Percentiles rank a stretch among this genome's conserved stretches.
Conservation (phyloP, 2,329 filamentous ascomycete species). For the Aspergillus sp. region DNA sequence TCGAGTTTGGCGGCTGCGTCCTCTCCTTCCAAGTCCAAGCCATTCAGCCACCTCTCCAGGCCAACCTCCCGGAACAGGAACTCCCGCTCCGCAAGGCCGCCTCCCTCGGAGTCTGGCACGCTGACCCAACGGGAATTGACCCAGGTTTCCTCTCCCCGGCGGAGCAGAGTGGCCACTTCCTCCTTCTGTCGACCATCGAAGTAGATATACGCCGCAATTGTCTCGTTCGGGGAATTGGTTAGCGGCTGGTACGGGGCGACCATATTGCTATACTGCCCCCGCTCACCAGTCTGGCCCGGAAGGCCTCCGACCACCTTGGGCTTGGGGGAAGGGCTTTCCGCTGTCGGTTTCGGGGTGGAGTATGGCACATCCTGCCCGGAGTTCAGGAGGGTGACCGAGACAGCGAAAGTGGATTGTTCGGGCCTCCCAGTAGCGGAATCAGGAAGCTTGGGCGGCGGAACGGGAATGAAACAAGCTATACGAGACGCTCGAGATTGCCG, state of each 20-base stretch:
- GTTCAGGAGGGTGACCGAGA: slow-evolving; percentile 92
- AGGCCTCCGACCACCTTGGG: slow-evolving; percentile 72
- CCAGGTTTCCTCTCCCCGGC: slow-evolving; percentile 95
- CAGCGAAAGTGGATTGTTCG: slow-evolving; percentile 92
- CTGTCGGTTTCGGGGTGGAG: slow-evolving; percentile 72
- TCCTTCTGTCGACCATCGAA: slow-evolving; percentile 94
- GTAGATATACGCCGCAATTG: slow-evolving; percentile 97
- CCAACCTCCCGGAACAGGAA: slow-evolving; percentile 97
- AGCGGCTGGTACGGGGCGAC: slow-evolving; percentile 83
- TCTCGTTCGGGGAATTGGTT: slow-evolving; percentile 90
- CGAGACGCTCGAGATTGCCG: slow-evolving; percentile 83
- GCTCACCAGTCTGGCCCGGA: slow-evolving; percentile 45
- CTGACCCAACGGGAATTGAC: slow-evolving; percentile 98
- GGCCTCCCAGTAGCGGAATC: slow-evolving; percentile 63
- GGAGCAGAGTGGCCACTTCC: slow-evolving; percentile 86
- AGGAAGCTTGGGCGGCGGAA: slow-evolving; percentile 75
- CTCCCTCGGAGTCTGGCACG: slow-evolving; percentile 80
- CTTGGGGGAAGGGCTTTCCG: slow-evolving; percentile 69
- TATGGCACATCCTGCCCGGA: slow-evolving; percentile 84
- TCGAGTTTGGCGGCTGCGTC: slow-evolving; percentile 76
- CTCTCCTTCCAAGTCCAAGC: slow-evolving; percentile 86
- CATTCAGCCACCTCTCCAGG: slow-evolving; percentile 91
- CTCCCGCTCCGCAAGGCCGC: slow-evolving; percentile 88
- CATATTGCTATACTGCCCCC: slow-evolving; percentile 47
- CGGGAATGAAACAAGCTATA: slow-evolving; percentile 95